Base-by-base conservation (phyloP, 495 filamentous ascomycete species). In the Neurospora discreta region DNA sequence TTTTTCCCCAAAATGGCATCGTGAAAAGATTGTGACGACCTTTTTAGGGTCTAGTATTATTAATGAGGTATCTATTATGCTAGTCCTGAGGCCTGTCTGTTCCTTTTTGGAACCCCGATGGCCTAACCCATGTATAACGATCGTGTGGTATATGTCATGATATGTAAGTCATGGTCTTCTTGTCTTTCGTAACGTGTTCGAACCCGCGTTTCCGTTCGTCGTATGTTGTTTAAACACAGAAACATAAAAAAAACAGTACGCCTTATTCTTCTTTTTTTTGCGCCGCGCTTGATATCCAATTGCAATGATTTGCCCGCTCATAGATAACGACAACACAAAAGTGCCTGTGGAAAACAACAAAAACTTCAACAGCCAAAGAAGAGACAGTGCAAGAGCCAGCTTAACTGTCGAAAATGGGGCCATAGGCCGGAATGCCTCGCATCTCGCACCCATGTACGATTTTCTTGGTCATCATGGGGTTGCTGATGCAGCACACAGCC, bases 331-430 rank as follows among this genome's bases (percentile, higher is more conserved):
- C 43, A 46, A 20, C n/a, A 23, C 26, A 44, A 44, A 11, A 20
- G 4, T 36, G n/a, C n/a, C 33, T 44, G 42, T 44, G 18, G 3
- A 44, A 44, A 44, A 20, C 18, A 44, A 44, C 42, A 44, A 44
- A 44, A 44, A 20, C 42, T 16, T 15, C n/a, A n/a, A n/a, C n/a
- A 5, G 6, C 33, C 33, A 1, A 33, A 36, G 33, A 36, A 36
- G 3, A 36, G 52, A 65, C 52, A 65, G 52, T 36, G 13, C 6
- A 65, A 33, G 52, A 65, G 2, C 52, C 52, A 58, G 3, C 41
- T 74, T 70, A 94, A 68, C 90, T 92, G 81, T 94, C 92, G 79
- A 91, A 93, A 76, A 93, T 91, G 7, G 92, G 89, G 39, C 90
- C 92, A 83, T 88, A 93, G 16, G 91, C 91, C 42, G 90, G 87